Percentiles rank a stretch among this genome's conserved stretches.
Conservation (phyloP, 192 early-diverging fungal species). For the Coemansia sp. region DNA sequence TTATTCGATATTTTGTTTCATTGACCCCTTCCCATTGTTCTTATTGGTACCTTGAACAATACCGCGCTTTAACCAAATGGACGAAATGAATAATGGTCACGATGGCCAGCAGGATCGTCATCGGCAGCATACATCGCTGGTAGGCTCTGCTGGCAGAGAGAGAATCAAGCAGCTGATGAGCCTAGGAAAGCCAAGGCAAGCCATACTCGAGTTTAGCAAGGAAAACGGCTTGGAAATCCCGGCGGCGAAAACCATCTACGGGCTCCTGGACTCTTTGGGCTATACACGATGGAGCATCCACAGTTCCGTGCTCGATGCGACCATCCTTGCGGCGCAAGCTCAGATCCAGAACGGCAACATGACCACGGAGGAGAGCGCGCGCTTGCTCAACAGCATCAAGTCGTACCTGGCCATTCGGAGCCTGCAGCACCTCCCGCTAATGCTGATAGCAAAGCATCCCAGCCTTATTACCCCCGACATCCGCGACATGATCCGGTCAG, state of each 20-base stretch:
- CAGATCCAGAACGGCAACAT: slow-evolving; percentile 25
- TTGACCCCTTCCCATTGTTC: background rate
- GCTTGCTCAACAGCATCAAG: slow-evolving; percentile 19
- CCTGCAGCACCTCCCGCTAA: slow-evolving; percentile 38
- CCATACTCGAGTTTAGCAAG: slow-evolving; percentile 22
- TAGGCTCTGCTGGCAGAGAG: slow-evolving; percentile 27
- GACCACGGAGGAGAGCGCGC: slow-evolving; percentile 22
- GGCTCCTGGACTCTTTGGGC: slow-evolving; percentile 36
- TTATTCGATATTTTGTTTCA: background rate
- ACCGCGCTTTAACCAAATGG: background rate
- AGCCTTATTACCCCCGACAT: slow-evolving; percentile 25
- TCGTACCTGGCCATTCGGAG: slow-evolving; percentile 25
- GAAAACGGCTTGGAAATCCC: slow-evolving; percentile 33
- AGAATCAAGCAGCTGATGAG: slow-evolving; percentile 43
- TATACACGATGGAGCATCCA: slow-evolving; percentile 29
- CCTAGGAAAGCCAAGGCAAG: slow-evolving; percentile 28
- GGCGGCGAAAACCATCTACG: slow-evolving; percentile 32
- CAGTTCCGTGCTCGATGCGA: slow-evolving; percentile 22
- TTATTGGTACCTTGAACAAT: background rate
- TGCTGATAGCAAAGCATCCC: slow-evolving; percentile 31
- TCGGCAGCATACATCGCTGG: slow-evolving; percentile 13
- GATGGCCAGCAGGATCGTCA: slow-evolving; percentile 1
- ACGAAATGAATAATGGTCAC: background rate
- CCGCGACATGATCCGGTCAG: slow-evolving; percentile 16
- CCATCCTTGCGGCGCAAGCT: slow-evolving; percentile 16